Base-by-base conservation (phyloP, 768 basidiomycete genomes). In the Daedaleopsis sinensis region DNA sequence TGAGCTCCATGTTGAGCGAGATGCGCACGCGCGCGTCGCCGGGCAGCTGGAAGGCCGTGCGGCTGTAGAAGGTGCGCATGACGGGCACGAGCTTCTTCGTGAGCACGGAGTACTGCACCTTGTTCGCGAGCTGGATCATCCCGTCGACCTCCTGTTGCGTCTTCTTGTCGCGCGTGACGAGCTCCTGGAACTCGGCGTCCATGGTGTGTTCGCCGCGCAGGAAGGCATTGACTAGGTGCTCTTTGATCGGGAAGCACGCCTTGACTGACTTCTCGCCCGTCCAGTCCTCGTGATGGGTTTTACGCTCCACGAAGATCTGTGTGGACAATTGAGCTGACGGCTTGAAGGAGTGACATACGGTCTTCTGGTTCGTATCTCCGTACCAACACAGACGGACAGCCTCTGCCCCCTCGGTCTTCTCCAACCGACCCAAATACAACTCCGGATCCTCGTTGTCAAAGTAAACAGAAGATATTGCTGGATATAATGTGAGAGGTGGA, bases 201-300 rank as follows among this genome's bases (percentile, higher is more conserved):
- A 97, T 90, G 32, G 87, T 96, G 74, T 97, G 90, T 70, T 93
- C 89, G n/a, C 97, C 97, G 21, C 82, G 80, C 43, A 97, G 76
- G 80, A 94, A 99, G 16, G 90, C 88, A 70, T 98, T 96, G 67
- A 98, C 89, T 49, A 91, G 85, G 63, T 94, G 87, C 72, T 98
- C 96, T 72, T 96, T 95, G 73, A 99, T 88, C 3, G 93, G 87
- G 78, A 98, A 98, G 12, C 96, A 91, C 15, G 95, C 92, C 76
- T 98, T 99, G 71, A 98, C 96, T 11, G 93, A 95, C 75, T 98
- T 98, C 75, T 99, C 96, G 37, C 97, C 97, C 0, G 96, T 98
- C 97, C 97, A 99, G 71, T 99, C 97, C 75, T 99, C 97, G 57
- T 95, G 86, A 72, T 99, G 91, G 0, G 91, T 94, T 75, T 94